Conservation (phyloP, 2,329 filamentous ascomycete genomes). For the Phialophora verrucosa region DNA sequence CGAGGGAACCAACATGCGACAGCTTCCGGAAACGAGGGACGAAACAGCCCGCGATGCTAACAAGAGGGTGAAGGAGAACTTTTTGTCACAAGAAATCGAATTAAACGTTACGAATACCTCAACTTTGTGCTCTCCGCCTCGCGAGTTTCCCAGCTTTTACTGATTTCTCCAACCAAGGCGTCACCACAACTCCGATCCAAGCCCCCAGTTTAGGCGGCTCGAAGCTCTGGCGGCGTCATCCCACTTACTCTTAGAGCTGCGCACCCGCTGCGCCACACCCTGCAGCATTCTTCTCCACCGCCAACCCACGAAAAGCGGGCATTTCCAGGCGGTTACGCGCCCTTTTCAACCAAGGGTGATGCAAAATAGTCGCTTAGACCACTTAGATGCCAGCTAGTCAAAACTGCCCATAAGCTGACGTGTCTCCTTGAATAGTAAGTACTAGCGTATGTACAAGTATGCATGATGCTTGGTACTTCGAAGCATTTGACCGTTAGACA, state of each 20-base stretch:
- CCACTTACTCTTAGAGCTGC: conserved; percentile 17
- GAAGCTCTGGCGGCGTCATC: conserved; percentile 21
- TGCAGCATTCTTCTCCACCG: not conserved
- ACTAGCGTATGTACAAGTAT: no score
- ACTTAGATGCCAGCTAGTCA: no score
- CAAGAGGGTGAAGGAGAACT: conserved; percentile 7
- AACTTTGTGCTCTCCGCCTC: conserved; percentile 17
- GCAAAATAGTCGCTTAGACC: no score
- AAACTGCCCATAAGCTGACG: not conserved
- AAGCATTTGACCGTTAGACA: not conserved
- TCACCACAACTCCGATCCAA: conserved; percentile 14
- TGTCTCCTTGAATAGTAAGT: not conserved
- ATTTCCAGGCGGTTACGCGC: not conserved
- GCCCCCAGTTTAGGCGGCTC: conserved; percentile 10
- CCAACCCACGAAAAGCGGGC: not conserved
- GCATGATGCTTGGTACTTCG: not conserved
- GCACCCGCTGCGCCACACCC: conserved; percentile 26
- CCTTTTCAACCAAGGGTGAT: not conserved
- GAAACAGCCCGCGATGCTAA: not conserved
- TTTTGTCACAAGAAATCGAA: not conserved
- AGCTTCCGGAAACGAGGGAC: not conserved
- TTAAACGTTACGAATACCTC: conserved; percentile 10
- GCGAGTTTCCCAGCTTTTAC: conserved; percentile 10
- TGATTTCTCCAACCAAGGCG: conserved; percentile 4
- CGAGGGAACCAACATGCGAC: conserved; percentile 6